Conservation (phyloP, 352 stramenopile species). For the Lagenidium giganteum region DNA sequence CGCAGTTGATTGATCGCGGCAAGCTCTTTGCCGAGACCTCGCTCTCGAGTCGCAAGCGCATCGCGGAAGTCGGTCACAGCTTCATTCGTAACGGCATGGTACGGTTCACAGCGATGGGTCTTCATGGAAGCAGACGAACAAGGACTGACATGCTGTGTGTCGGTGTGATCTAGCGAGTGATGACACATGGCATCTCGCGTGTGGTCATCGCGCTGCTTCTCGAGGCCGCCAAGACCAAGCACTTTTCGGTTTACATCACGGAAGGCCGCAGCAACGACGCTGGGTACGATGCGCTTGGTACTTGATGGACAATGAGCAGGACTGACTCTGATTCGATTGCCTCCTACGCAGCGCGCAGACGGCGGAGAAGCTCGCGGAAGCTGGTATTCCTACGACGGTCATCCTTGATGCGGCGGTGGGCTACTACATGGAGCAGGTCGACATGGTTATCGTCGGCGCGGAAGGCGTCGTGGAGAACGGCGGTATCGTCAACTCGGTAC, state of each 20-base stretch:
- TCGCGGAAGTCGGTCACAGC: constrained; percentile 89
- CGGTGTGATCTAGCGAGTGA: constrained; percentile 54
- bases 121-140: too few species aligned
- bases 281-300: constrained; percentile 43
- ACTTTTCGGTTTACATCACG: constrained; percentile 93
- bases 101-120: too few species aligned
- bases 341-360: constrained; percentile 38
- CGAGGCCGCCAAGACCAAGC: constrained; percentile 88
- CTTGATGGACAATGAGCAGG: not conserved
- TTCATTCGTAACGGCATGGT: constrained; percentile 94
- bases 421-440: constrained; percentile 95
- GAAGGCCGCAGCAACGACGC: constrained; percentile 90
- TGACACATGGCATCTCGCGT: constrained; percentile 92
- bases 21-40: constrained; percentile 93
- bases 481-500: constrained; percentile 95
- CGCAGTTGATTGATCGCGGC: constrained; percentile 88
- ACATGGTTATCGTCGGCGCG: constrained; percentile 95
- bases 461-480: constrained; percentile 97
- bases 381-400: constrained; percentile 92
- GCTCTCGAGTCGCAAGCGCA: constrained; percentile 88
- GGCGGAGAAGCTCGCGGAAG: constrained; percentile 76
- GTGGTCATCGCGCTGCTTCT: constrained; percentile 90
- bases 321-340: not conserved
- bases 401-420: constrained; percentile 95
- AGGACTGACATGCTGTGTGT: too few species aligned